Evolutionary conservation across 208 protist species (phyloP).

Genomic region (Leptomonas pyrrhocoris): DNA sequence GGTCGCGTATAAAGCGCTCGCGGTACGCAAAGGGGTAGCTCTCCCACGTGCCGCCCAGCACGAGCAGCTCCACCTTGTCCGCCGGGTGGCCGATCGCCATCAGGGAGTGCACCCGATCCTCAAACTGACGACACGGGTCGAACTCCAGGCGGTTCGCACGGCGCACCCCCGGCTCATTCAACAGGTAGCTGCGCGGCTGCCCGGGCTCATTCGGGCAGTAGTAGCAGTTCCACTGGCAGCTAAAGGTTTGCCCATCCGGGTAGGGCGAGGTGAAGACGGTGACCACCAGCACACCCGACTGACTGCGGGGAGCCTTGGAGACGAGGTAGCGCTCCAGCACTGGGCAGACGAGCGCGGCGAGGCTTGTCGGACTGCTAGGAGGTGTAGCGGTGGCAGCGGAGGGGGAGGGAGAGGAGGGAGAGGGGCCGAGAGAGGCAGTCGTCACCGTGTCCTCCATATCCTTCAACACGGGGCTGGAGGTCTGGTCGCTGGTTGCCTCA

Average conservation of each 20-base stretch:
- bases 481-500: not conserved
- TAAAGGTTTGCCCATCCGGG: conserved; percentile 85
- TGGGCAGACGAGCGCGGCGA: conserved; percentile 12
- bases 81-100: conserved; percentile 87
- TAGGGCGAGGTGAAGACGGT: conserved; percentile 92
- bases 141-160: conserved; percentile 86
- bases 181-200: conserved; percentile 90
- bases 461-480: not conserved
- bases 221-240: conserved; percentile 94
- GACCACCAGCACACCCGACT: conserved; percentile 92
- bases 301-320: conserved; percentile 84
- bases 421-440: not conserved
- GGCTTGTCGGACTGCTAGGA: not conserved
- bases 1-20: conserved; percentile 82
- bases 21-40: conserved; percentile 95
- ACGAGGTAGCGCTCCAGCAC: conserved; percentile 74
- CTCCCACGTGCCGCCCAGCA: conserved; percentile 99
- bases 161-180: conserved; percentile 90
- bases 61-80: conserved; percentile 98
- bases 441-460: conserved; percentile 44
- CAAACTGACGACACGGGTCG: conserved; percentile 82
- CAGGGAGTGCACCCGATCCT: conserved; percentile 79
- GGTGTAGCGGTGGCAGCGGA: not conserved
- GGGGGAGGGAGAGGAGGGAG: not conserved
- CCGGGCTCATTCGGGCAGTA: conserved; percentile 93